Evolutionary conservation across 2,329 filamentous ascomycete genomes (phyloP), one percentile per base, ranked within the genome.

Genomic region (Chaetomium globosum): DNA sequence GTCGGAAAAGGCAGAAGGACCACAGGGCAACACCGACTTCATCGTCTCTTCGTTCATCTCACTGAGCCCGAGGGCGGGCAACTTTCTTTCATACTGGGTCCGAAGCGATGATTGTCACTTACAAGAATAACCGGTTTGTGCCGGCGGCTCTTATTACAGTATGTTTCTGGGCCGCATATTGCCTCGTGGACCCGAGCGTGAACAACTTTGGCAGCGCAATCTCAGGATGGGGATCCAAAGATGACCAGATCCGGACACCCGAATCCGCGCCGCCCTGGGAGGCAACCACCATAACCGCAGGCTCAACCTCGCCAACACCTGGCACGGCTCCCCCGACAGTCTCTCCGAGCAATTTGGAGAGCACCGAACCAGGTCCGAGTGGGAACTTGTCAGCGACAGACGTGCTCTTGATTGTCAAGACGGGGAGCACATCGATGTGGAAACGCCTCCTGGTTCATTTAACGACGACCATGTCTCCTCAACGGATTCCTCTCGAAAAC

Each of bases 371-470:
- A 1, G 31, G 4, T 5, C 1, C 8, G 16, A 12, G 26, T 5
- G 51, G 39, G 16, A 19, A 57, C 36, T 48, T 67, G 21, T 46
- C 63, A 8, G 46, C 65, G 8, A 23, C 28, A 4, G 63, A 67
- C n/a, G 59, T 67, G 13, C 52, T 67, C 3, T 51, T 67, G 19
- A 60, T 67, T 28, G 51, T 67, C 43, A 67, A 67, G 39, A 67
- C 65, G 9, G 65, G 65, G 39, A 63, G 51, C 55, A 67, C 65
- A 3, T 65, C 65, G 8, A 59, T 67, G 43, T 67, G 63, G 62
- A 67, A 67, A 28, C 65, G 65, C n/a, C 48, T 67, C 1, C 65
- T 65, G n/a, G 23, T 67, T 16, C 62, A 67, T 48, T 23, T 67
- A 8, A 60, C 59, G 28, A 67, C 65, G 2, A 53, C 65, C 1